A percentile compares a stretch with the other conserved stretches of the same genome.
Conservation (phyloP, 2,329 filamentous ascomycete species). For the Diaporthe sp. region DNA sequence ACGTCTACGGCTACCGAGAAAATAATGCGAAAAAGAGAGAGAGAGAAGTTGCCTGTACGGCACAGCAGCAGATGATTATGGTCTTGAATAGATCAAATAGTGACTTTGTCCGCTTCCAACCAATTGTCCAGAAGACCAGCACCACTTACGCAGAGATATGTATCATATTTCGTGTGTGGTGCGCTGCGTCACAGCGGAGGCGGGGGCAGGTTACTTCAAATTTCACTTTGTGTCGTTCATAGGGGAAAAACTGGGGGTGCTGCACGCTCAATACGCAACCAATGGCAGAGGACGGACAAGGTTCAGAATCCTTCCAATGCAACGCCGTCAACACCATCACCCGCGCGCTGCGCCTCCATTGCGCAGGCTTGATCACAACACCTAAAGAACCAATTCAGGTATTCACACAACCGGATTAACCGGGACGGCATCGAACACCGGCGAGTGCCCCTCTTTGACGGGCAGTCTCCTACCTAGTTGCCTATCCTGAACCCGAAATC, state of each 20-base stretch:
- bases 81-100: no score
- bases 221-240: background rate
- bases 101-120: background rate
- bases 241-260: background rate
- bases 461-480: no score
- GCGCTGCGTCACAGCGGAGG: background rate
- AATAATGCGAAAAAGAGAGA: no score
- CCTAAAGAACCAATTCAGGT: no score
- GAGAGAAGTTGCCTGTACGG: no score
- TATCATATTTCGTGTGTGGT: background rate
- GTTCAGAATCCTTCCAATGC: constrained; percentile 21
- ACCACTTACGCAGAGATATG: background rate
- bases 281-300: background rate
- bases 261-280: background rate
- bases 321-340: background rate
- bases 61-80: no score
- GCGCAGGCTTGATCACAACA: background rate
- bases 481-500: no score
- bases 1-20: no score
- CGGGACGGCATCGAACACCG: background rate
- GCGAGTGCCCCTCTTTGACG: background rate
- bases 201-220: background rate
- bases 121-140: background rate
- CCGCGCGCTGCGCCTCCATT: background rate
- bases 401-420: background rate